Conservation (phyloP, 2,329 filamentous ascomycete species). For the Diplodia corticola region DNA sequence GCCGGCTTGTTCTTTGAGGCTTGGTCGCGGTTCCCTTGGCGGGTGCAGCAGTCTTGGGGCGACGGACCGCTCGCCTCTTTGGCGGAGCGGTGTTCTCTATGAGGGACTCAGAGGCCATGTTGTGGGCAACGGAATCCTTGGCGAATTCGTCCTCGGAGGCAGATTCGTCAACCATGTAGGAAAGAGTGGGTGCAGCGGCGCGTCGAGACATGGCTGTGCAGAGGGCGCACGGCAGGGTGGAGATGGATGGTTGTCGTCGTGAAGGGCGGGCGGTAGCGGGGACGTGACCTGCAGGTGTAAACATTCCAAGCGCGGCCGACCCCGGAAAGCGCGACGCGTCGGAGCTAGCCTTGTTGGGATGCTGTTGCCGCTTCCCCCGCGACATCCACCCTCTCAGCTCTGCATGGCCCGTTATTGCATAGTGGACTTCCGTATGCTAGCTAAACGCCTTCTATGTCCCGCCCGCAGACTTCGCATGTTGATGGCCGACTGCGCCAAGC, state of each 20-base stretch:
- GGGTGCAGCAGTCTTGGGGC: conserved; percentile 32
- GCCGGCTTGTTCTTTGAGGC: conserved; percentile 39
- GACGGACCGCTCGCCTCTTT: conserved; percentile 30
- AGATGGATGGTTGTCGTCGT: neutral
- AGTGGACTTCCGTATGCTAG: no score
- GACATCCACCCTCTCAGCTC: neutral
- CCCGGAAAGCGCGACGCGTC: neutral
- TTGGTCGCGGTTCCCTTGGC: conserved; percentile 34
- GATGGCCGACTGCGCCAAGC: conserved; percentile 44
- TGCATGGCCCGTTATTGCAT: neutral
- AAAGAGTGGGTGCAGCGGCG: conserved; percentile 36
- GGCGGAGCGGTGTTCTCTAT: conserved; percentile 38
- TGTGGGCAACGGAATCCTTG: conserved; percentile 36
- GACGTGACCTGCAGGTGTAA: neutral
- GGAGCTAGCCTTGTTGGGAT: neutral
- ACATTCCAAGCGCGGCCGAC: neutral
- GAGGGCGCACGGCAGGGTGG: neutral
- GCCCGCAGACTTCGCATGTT: conserved; percentile 32
- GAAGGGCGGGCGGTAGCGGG: neutral
- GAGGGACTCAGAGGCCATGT: conserved; percentile 44
- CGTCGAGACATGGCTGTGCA: conserved; percentile 36
- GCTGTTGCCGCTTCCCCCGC: neutral
- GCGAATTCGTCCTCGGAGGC: conserved; percentile 45
- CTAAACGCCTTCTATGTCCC: conserved; percentile 7
- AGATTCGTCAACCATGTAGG: conserved; percentile 42